Conservation (phyloP, 129 eudicot genomes). For the Logfia minima region DNA sequence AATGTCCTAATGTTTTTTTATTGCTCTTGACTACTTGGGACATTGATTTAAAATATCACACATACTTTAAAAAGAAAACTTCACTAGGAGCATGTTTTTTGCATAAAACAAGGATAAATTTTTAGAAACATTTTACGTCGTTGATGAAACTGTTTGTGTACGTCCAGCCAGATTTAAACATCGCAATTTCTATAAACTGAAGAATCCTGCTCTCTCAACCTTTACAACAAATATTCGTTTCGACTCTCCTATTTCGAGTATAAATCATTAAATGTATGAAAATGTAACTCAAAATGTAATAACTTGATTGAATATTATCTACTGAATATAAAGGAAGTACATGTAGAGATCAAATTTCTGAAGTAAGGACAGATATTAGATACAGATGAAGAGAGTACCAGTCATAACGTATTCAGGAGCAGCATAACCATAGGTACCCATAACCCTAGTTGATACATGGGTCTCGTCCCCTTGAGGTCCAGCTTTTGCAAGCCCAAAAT, state of each 20-base stretch:
- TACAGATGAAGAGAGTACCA: slow-evolving; percentile 40
- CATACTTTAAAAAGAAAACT: not conserved
- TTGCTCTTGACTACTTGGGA: not conserved
- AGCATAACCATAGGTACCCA: slow-evolving; percentile 99
- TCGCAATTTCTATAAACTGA: not conserved
- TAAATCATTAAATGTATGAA: not conserved
- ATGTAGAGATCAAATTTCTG: not conserved
- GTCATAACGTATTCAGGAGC: slow-evolving; percentile 99
- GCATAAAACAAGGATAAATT: not conserved
- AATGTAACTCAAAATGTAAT: not conserved
- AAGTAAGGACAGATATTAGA: not conserved
- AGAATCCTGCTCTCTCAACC: not conserved
- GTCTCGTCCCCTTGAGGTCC: slow-evolving; percentile 99
- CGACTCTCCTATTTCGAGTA: not conserved
- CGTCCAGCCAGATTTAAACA: not conserved
- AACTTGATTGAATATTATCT: not conserved
- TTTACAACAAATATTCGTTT: not conserved
- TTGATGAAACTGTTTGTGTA: not conserved
- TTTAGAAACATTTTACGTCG: not conserved
- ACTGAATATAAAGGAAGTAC: not conserved
- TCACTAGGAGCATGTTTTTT: not conserved
- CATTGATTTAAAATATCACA: not conserved
- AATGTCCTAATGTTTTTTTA: not conserved
- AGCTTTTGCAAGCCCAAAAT: slow-evolving; percentile 99
- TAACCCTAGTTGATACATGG: slow-evolving; percentile 93